Evolutionary conservation across 1,284 basidiomycete species (phyloP).

Genomic region (Austroboletus niveus): DNA sequence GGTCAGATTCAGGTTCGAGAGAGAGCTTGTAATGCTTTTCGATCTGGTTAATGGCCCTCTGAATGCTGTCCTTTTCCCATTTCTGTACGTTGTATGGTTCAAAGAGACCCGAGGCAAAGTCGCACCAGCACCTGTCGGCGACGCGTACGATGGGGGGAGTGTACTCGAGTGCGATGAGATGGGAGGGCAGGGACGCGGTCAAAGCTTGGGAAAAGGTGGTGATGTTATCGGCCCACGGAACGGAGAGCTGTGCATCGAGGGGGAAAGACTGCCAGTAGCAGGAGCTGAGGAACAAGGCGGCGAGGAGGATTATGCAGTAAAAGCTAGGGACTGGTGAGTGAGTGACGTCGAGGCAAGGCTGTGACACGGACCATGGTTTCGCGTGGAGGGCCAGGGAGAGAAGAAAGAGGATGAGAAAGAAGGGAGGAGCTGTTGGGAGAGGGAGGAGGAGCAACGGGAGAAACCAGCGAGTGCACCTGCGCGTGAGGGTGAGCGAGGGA

Average conservation of each 20-base stretch:
- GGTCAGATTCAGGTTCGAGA: constrained; percentile 6
- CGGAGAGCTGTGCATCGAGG: constrained; percentile 54
- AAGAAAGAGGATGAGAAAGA: constrained; percentile 70
- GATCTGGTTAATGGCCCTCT: constrained; percentile 46
- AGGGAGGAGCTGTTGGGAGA: constrained; percentile 74
- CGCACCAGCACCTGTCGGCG: constrained; percentile 79
- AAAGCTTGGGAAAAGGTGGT: constrained; percentile 68
- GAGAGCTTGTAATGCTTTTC: constrained; percentile 39
- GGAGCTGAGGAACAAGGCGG: constrained; percentile 75
- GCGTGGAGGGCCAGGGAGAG: constrained; percentile 74
- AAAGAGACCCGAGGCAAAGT: constrained; percentile 61
- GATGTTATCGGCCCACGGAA: constrained; percentile 64
- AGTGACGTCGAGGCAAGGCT: not conserved
- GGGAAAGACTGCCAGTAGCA: constrained; percentile 84
- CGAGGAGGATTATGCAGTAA: constrained; percentile 77
- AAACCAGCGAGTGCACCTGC: constrained; percentile 81
- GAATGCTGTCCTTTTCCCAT: constrained; percentile 67
- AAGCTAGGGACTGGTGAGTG: constrained; percentile 47
- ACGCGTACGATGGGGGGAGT: constrained; percentile 49
- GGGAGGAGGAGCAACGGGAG: constrained; percentile 72
- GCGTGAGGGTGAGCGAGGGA: too few species aligned
- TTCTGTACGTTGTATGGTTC: constrained; percentile 68
- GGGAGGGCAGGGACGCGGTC: constrained; percentile 38
- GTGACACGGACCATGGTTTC: constrained; percentile 64
- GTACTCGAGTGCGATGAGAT: constrained; percentile 30